phyloP scores from a whole-genome alignment of 225 moss, liverwort and hornwort species.

The Neckera pumila region DNA sequence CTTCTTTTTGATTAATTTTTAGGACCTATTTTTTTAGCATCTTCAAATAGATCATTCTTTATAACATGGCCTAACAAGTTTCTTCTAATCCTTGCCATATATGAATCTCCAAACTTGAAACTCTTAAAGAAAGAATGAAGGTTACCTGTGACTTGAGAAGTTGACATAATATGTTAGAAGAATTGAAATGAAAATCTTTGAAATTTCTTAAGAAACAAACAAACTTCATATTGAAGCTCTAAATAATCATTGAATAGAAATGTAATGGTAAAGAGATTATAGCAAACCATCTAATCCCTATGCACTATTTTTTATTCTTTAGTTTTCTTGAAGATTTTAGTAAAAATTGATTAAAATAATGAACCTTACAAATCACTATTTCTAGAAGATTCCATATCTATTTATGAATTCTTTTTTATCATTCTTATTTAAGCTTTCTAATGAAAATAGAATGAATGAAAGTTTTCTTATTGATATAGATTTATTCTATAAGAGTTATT shows the following conservation, averaged over 20 bases:
- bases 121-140: neutral
- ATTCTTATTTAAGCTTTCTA: neutral
- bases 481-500: neutral
- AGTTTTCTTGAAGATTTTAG: neutral
- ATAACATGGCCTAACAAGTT: accelerated
- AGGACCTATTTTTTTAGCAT: too few species aligned
- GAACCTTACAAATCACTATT: neutral
- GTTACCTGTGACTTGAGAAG: neutral
- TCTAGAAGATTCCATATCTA: neutral
- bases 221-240: too few species aligned
- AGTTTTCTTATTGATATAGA: neutral
- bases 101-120: neutral
- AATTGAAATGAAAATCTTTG: neutral
- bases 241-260: too few species aligned
- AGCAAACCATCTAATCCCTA: neutral
- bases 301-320: too few species aligned
- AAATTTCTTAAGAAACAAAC: neutral
- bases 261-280: neutral
- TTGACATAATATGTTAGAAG: neutral
- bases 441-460: neutral
- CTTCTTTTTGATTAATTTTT: too few species aligned
- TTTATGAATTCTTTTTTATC: accelerated
- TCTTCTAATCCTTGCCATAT: neutral
- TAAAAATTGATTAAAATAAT: neutral
- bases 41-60: neutral